Evolutionary conservation across 2,329 filamentous ascomycete species (phyloP).

Genomic region (Fusarium beomiforme): DNA sequence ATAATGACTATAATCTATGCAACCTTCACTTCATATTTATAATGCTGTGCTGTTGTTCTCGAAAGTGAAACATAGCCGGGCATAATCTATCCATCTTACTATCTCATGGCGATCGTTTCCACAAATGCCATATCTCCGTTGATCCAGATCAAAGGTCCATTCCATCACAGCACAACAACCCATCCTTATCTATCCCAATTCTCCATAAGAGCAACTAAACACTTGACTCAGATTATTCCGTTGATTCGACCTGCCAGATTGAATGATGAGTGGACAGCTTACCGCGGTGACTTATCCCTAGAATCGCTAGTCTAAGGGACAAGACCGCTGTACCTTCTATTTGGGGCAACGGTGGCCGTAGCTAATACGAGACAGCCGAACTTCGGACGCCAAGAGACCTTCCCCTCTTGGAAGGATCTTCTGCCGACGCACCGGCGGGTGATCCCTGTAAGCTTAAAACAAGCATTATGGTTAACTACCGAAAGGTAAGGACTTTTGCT

Average conservation of each 20-base stretch:
- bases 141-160: constrained; percentile 4
- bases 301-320: background rate
- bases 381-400: background rate
- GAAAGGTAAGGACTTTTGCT: background rate
- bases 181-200: background rate
- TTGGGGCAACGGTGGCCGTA: background rate
- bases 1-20: background rate
- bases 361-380: constrained; percentile 4
- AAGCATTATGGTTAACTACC: background rate
- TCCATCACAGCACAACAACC: background rate
- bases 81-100: background rate
- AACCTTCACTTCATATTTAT: background rate
- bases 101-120: constrained; percentile 11
- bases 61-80: accelerated
- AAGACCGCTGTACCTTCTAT: constrained; percentile 11
- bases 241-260: constrained; percentile 12
- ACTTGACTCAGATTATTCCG: background rate
- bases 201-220: background rate
- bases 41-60: background rate
- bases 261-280: background rate
- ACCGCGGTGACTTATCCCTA: background rate
- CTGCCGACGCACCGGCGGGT: background rate
- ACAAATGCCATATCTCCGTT: constrained; percentile 5
- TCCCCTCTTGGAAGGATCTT: background rate
- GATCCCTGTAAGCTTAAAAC: background rate